Percentiles rank a stretch among this genome's conserved stretches.
Evolutionary conservation across 225 moss, liverwort and hornwort species (phyloP).

Genomic region (Pseudoscleropodium purum): DNA sequence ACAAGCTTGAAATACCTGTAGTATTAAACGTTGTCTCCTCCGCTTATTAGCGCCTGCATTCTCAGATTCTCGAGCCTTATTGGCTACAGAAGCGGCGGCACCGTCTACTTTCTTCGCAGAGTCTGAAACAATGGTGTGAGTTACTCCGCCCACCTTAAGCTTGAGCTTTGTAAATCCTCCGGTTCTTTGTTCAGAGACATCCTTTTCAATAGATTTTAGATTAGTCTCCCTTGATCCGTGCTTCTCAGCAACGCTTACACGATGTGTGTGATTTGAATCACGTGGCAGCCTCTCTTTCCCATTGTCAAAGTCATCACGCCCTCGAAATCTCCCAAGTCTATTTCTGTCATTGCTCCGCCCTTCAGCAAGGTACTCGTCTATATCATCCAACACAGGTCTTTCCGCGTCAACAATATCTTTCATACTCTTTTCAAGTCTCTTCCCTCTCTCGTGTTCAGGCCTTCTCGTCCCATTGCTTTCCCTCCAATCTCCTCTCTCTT

Average conservation of each 20-base stretch:
- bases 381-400: slow-evolving; percentile 20
- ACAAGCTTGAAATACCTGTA: slow-evolving; percentile 43
- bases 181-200: slow-evolving; percentile 12
- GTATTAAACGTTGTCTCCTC: slow-evolving; percentile 75
- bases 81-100: background rate
- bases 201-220: slow-evolving; percentile 20
- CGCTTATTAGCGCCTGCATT: slow-evolving; percentile 49
- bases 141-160: slow-evolving; percentile 66
- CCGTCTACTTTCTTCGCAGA: slow-evolving; percentile 29
- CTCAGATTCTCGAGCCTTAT: slow-evolving; percentile 36
- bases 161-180: slow-evolving; percentile 61
- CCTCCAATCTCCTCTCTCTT: slow-evolving; percentile 40
- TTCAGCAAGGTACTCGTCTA: slow-evolving; percentile 31
- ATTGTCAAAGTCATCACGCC: slow-evolving; percentile 30
- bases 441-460: slow-evolving; percentile 36
- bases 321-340: slow-evolving; percentile 21
- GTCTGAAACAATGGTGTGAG: slow-evolving; percentile 54
- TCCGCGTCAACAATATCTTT: slow-evolving; percentile 72
- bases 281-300: slow-evolving; percentile 31
- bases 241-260: slow-evolving; percentile 15
- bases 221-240: slow-evolving; percentile 16
- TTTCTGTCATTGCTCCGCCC: slow-evolving; percentile 29
- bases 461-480: slow-evolving; percentile 29
- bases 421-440: slow-evolving; percentile 71
- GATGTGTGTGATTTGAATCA: slow-evolving; percentile 16